Evolutionary conservation across 2,329 filamentous ascomycete genomes (phyloP), one percentile per base, ranked within the genome.

Genomic region (Fusarium transvaalense): DNA sequence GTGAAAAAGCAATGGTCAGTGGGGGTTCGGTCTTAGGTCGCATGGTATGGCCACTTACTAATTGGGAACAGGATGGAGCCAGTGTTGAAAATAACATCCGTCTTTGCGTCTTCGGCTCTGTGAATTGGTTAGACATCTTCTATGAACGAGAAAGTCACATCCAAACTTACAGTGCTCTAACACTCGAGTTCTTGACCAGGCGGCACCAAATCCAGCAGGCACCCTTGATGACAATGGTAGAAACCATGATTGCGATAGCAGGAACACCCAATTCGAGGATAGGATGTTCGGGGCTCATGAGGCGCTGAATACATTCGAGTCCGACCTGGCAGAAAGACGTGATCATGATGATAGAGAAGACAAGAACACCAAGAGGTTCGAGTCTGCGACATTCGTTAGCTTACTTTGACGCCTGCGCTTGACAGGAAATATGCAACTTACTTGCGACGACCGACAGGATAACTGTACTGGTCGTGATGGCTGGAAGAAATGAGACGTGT

Each of bases 61-160:
- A 97, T 87, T 2, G 94, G 94, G 76, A 97, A 97, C 25, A 96
- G 85, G 74, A 97, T 96, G 68, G 91, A 94, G 74, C 96, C 95
- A 1, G 88, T 88, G 79, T 97, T 97, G 86, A 97, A 97, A 32
- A 97, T 89, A 29, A 97, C 92, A 74, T 97, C 92, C 0, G 92
- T 91, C 75, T 84, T 82, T 53, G 84, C 84, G 65, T 86, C 84
- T 29, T 85, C 82, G 34, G 84, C 84, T 55, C 82, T 84, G 45
- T 32, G 54, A n/a, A 25, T 51, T 42, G 23, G 37, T 69, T 63
- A 66, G 61, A 52, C 13, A 29, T 27, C 8, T 17, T 19, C 12
- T 38, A 10, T n/a, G 13, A 27, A 34, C 19, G 12, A 56, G 23
- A 50, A 45, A 34, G 41, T 15, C 35, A 37, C 47, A 61, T n/a